Conservation (phyloP, 495 filamentous ascomycete species). For the Emericellopsis terricola region DNA sequence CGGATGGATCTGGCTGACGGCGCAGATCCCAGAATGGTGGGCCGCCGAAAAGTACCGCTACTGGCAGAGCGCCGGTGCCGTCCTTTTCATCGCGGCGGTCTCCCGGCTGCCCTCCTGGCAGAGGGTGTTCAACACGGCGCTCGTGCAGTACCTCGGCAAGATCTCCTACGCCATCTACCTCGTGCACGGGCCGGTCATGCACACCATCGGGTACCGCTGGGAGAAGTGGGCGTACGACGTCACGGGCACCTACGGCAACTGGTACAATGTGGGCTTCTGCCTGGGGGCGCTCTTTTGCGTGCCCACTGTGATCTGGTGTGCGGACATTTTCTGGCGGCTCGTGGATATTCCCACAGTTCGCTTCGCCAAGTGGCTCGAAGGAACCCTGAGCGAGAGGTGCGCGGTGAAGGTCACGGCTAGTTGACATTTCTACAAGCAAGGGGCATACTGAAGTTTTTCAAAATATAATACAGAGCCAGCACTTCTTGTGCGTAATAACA, state of each 20-base stretch:
- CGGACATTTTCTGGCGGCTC: constrained; percentile 26
- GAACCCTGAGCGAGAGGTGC: too few species aligned
- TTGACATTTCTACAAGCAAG: too few species aligned
- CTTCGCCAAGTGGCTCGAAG: constrained; percentile 26
- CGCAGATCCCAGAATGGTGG: constrained; percentile 20
- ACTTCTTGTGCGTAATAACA: too few species aligned
- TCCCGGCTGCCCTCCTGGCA: constrained; percentile 16
- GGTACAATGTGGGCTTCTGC: constrained; percentile 15
- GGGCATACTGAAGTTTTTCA: too few species aligned
- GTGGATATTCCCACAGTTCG: constrained; percentile 26
- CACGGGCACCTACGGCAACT: constrained; percentile 14
- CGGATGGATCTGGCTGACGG: constrained; percentile 20
- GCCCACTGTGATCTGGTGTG: constrained; percentile 21
- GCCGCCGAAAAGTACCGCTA: constrained; percentile 20
- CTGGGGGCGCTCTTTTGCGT: constrained; percentile 17
- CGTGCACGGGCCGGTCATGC: constrained; percentile 31
- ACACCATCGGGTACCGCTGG: constrained; percentile 22
- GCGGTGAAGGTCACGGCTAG: too few species aligned
- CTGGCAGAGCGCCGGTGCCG: constrained; percentile 21
- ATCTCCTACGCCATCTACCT: constrained; percentile 34
- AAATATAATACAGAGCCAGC: too few species aligned
- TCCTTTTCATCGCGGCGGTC: constrained; percentile 19
- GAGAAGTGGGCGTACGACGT: constrained; percentile 14
- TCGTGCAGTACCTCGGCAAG: constrained; percentile 27
- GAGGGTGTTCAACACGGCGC: constrained; percentile 13